Base-by-base conservation (phyloP, 2,329 filamentous ascomycete genomes). In the Verticillium nubilum region DNA sequence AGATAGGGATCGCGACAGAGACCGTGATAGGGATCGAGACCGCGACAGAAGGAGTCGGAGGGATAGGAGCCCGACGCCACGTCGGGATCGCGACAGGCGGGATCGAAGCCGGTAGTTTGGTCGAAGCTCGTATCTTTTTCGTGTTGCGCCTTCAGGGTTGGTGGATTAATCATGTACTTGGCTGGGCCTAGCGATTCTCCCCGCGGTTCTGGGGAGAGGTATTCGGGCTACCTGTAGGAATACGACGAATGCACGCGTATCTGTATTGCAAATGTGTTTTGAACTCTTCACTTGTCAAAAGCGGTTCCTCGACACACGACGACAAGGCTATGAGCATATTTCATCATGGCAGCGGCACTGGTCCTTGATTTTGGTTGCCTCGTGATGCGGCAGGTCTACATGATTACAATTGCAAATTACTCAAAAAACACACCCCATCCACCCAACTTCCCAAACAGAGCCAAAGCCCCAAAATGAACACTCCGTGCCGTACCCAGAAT, bases 1-100 rank as follows among this genome's bases (percentile, higher is more conserved):
- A 5, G 61, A 64, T 52, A 64, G 70, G 10, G 72, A 73, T 19
- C 64, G 67, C 27, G 65, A 72, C 52, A 69, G 74, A 15, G 70
- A 75, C 19, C 68, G 69, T 9, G 66, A 69, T 33, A 69, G 76
- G 23, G 73, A 73, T n/a, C 61, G 67, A 15, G 66, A 70, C 35
- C 64, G 71, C 3, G 71, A 73, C 31, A 64, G 70, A 37, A 68
- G 70, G 4, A 61, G 59, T 47, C 58, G 59, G 25, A 50, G 59
- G 9, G 59, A 61, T 26, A 26, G 59, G 26, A 61, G 59, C 54
- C 5, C 56, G n/a, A 59, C 27, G 19, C 56, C 29, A 52, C 58
- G n/a, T 60, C 58, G 25, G 28, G 59, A 31, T 12, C 54, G 60
- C 4, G 60, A 62, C 37, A 33, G 60, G 9, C 31, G 60, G 4